Evolutionary conservation across 108 stramenopile species (phyloP).

Genomic region (Tribonema minus): DNA sequence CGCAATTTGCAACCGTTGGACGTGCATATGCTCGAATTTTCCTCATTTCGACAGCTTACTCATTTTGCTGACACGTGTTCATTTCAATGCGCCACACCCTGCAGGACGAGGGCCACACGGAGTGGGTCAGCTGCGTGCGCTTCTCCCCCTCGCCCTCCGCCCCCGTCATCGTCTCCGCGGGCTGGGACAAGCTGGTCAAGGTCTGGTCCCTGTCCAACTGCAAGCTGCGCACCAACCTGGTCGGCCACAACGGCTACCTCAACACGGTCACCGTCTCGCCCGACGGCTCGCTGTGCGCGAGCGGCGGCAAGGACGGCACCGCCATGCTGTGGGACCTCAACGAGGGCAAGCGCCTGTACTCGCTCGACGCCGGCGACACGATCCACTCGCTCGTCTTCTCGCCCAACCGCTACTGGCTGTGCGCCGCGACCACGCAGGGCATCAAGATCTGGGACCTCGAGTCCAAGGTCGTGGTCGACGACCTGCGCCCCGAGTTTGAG

Average conservation of each 20-base stretch:
- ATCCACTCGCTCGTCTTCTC: constrained; percentile 98
- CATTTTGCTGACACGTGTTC: no score
- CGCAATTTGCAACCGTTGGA: no score
- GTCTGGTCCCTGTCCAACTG: constrained; percentile 97
- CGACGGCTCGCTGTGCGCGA: constrained; percentile 97
- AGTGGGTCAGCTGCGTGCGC: constrained; percentile 99
- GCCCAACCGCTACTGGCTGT: constrained; percentile 99
- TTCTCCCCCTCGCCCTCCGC: constrained; percentile 89
- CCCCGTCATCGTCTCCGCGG: constrained; percentile 93
- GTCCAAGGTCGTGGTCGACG: constrained; percentile 92
- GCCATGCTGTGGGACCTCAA: constrained; percentile 99
- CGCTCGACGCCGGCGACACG: constrained; percentile 94
- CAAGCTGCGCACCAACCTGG: constrained; percentile 94
- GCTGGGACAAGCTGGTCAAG: constrained; percentile 99
- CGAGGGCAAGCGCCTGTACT: constrained; percentile 99
- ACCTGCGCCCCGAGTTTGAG: constrained; percentile 76
- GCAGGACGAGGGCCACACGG: constrained; percentile 90
- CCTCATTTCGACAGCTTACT: no score
- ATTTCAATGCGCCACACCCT: constrained; percentile 85
- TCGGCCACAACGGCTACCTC: constrained; percentile 99
- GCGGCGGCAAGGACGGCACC: constrained; percentile 98
- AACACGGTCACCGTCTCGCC: constrained; percentile 99
- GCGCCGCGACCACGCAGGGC: constrained; percentile 92
- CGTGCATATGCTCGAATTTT: no score
- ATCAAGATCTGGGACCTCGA: constrained; percentile 99